Conservation (phyloP, 805 yeast species). For the Saccharomycodes ludwigii region DNA sequence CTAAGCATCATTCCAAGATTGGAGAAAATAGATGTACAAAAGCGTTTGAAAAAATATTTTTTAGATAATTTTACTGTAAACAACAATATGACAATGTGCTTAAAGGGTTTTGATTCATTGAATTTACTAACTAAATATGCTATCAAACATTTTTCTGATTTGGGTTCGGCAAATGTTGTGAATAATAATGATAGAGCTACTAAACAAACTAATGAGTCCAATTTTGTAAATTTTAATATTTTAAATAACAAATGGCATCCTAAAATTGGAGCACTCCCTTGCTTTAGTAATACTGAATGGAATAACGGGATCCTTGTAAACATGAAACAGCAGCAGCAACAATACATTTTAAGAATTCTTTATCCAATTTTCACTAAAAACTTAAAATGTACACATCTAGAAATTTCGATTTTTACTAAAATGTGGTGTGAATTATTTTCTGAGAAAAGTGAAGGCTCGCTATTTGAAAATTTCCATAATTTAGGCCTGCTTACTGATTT, state of each 20-base stretch:
- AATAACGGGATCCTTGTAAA: slow-evolving; percentile 28
- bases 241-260: slow-evolving; percentile 10
- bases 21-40: slow-evolving; percentile 25
- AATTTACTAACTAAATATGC: slow-evolving; percentile 44
- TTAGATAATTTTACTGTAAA: slow-evolving; percentile 28
- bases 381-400: slow-evolving; percentile 9
- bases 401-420: slow-evolving; percentile 22
- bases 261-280: slow-evolving; percentile 10
- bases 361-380: slow-evolving; percentile 27
- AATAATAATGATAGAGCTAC: no score
- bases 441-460: slow-evolving; percentile 42
- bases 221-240: slow-evolving; percentile 13
- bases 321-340: slow-evolving; percentile 24
- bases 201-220: no score
- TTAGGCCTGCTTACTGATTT: slow-evolving; percentile 27
- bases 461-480: slow-evolving; percentile 29
- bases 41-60: slow-evolving; percentile 28
- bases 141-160: slow-evolving; percentile 27
- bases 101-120: slow-evolving; percentile 56
- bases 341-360: slow-evolving; percentile 26
- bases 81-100: slow-evolving; percentile 41
- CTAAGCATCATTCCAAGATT: slow-evolving; percentile 25
- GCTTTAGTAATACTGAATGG: slow-evolving; percentile 15
- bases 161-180: no score
- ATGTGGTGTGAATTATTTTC: slow-evolving; percentile 51